Evolutionary conservation across 2,329 filamentous ascomycete genomes (phyloP), one percentile per base, ranked within the genome.

Genomic region (Diaporthe longicolla): DNA sequence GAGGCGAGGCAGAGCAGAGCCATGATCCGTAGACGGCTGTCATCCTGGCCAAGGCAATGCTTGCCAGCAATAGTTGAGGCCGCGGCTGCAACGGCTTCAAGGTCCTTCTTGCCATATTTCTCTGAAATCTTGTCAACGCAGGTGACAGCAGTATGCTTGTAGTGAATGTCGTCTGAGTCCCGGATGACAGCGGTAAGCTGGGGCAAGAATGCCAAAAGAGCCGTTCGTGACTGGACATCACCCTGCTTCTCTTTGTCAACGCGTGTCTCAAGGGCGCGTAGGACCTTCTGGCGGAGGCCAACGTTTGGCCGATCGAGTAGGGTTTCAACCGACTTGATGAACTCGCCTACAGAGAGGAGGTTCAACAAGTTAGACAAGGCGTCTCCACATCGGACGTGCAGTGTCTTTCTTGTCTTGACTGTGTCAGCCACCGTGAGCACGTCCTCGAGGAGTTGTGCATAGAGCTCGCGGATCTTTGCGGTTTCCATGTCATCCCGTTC

Each of bases 61-160:
- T 91, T 86, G 55, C 95, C 92, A 50, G 94, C 92, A 78, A 99
- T 93, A 1, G 93, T 93, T 74, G 91, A 87, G 6, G 95, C 94
- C 7, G 95, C 93, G 6, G 90, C 89, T 35, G 93, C 88, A 58
- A 98, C 93, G 58, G 91, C 92, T 77, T 93, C 91, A 1, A 93
- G 88, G 79, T 98, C 94, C 82, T 95, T 97, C 86, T 97, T 97
- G 77, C 97, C 97, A 81, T 98, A 98, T 82, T 96, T 96, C 83
- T 98, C 95, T 3, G 94, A 91, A 76, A 99, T 97, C 82, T 94
- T 94, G 84, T 98, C 95, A 58, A 98, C 93, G 78, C 96, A 98
- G 48, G 92, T 92, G 76, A 99, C 92, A 1, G 95, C 94, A 15
- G 94, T 95, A 79, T 95, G 93, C 83, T 96, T 95, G 82, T 97